Evolutionary conservation across 768 basidiomycete species (phyloP), one percentile per base, ranked within the genome.

Genomic region (Boletus coccyginus): DNA sequence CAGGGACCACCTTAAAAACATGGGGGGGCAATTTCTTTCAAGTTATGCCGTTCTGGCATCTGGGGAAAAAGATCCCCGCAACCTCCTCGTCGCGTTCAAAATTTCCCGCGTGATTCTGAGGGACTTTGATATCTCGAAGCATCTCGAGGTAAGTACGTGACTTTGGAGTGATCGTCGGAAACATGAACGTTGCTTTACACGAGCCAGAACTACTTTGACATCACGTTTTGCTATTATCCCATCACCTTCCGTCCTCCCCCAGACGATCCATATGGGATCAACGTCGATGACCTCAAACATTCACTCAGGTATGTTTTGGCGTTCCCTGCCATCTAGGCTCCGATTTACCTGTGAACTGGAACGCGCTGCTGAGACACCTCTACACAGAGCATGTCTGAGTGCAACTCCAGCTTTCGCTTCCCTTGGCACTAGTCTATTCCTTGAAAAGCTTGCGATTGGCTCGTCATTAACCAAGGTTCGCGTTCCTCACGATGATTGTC

Each of bases 161-260:
- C n/a, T 55, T 48, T 12, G 17, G 17, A 16, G 14, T 9, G 44
- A 44, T 42, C 5, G 24, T 29, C 29, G 9, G 14, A 24, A 45
- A 21, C 24, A 40, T 38, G 19, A 46, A 29, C 40, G n/a, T 46
- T 19, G 14, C 31, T 17, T 53, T 41, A 29, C 38, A 39, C n/a
- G 44, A 19, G 32, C 7, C 62, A 98, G 94, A 83, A 87, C 50
- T 77, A 98, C 46, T 98, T 96, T 74, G 92, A 98, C 65, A 87
- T 98, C 68, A 90, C 88, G 0, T 98, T 95, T 71, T 98, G 97
- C 70, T 99, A 99, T 71, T 99, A 98, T 74, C 97, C 97, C 0
- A 98, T 99, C 53, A 92, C 94, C 0, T 99, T 97, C 75, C 82
- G 90, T 55, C 94, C 96, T 10, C 93, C 95, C 17, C 89, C 93